Evolutionary conservation across 192 early-diverging fungal genomes (phyloP).

Genomic region (Coemansia sp.): DNA sequence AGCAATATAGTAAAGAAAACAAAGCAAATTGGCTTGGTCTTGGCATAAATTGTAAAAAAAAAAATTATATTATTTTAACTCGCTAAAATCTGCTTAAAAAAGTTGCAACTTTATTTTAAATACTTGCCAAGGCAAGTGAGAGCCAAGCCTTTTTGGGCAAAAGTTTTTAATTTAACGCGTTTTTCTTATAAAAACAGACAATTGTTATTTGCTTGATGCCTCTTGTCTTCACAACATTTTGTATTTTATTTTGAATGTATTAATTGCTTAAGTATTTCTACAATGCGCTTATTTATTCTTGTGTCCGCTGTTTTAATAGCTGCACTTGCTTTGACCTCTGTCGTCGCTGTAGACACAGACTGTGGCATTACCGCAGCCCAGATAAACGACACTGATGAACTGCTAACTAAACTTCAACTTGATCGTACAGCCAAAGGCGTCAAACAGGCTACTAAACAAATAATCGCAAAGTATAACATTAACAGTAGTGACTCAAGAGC

Average conservation of each 20-base stretch:
- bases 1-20: background rate
- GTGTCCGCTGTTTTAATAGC: background rate
- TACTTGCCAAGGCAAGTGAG: background rate
- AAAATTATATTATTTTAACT: background rate
- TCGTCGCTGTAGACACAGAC: background rate
- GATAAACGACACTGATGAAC: background rate
- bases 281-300: background rate
- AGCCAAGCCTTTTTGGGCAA: background rate
- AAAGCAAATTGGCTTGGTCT: background rate
- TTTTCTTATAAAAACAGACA: background rate
- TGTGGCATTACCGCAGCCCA: background rate
- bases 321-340: background rate
- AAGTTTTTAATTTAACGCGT: background rate
- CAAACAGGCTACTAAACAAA: background rate
- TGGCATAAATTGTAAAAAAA: background rate
- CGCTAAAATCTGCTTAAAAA: background rate
- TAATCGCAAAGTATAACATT: background rate
- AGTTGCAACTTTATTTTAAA: background rate
- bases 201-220: background rate
- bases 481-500: background rate
- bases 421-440: background rate
- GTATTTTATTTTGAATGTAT: background rate
- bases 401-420: background rate
- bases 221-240: background rate
- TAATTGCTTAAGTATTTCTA: background rate